Evolutionary conservation across 139 green algal species (phyloP), one percentile per base, ranked within the genome.

Genomic region (Coccomyxa sp.): DNA sequence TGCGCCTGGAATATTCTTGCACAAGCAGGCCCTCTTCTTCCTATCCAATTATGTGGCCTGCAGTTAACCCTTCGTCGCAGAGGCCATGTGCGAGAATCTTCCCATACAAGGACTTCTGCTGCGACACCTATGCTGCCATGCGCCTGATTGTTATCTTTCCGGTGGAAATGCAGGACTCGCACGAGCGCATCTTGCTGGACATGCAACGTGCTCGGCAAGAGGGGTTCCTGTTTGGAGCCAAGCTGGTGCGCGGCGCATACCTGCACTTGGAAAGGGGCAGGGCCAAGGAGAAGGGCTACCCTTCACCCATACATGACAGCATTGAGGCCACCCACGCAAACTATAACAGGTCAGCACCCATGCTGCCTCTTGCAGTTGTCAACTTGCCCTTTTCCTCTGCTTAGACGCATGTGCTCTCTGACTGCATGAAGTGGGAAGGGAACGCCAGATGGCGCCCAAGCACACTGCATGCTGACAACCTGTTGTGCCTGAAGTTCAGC

Each of bases 241-340:
- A 96, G 88, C 89, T 96, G 79, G 95, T 98, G 82, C 87, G 95
- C 3, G 90, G 90, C 21, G 90, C 92, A 0, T 93, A 94, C 89
- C 93, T 95, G 89, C 82, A 93, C 18, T 80, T 95, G 79, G 95
- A 98, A 88, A 85, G 91, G 3, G 31, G 82, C 58, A 90, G 87
- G 51, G 95, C 95, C 0, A 45, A 58, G 18, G 63, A 92, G 51
- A 17, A 81, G 81, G 91, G 91, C 45, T 90, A 91, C 38, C 83
- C 87, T 9, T 92, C 84, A 18, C 95, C 95, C 67, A 91, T 97
- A 76, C 92, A 90, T 83, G 87, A 94, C 67, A 92, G 81, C 38
- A 88, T 93, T 9, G 82, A 93, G 59, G 84, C 93, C 32, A 98
- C 95, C 3, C 90, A 97, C 80, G 84, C 76, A 9, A 89, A 88